phyloP scores from a whole-genome alignment of 192 early-diverging fungal genomes.

The Funneliformis geosporum region DNA sequence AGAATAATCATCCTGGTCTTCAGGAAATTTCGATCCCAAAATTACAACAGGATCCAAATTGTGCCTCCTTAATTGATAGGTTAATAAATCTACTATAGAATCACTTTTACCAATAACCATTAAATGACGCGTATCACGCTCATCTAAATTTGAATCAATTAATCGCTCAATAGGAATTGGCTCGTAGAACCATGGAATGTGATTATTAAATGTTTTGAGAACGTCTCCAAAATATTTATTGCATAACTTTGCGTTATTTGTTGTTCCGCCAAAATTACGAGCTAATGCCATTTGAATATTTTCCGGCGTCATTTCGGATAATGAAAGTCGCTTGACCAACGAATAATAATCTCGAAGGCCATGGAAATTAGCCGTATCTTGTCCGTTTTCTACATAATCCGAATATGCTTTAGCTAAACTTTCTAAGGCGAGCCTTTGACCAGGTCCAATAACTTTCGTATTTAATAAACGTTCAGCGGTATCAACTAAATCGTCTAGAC shows the following conservation, averaged over 20 bases:
- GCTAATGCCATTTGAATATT: slow-evolving; percentile 19
- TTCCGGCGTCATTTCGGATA: not conserved
- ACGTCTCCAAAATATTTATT: not conserved
- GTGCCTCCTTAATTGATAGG: not conserved
- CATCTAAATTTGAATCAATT: slow-evolving; percentile 26
- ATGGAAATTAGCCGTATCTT: slow-evolving; percentile 26
- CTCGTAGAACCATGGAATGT: not conserved
- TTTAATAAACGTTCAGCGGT: not conserved
- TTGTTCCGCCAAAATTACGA: slow-evolving; percentile 31
- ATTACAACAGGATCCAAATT: slow-evolving; percentile 17
- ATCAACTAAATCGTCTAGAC: not conserved
- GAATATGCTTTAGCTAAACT: not conserved
- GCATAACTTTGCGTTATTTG: slow-evolving; percentile 10
- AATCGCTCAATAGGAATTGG: slow-evolving; percentile 4
- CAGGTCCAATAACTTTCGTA: not conserved
- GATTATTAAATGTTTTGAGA: not conserved
- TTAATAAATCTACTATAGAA: slow-evolving; percentile 19
- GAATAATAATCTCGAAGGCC: slow-evolving; percentile 8
- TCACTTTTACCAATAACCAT: slow-evolving; percentile 32
- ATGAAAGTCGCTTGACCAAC: not conserved
- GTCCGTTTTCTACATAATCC: not conserved
- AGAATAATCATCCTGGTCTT: slow-evolving; percentile 10
- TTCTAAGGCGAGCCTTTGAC: not conserved
- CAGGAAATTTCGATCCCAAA: slow-evolving; percentile 31
- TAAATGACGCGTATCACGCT: slow-evolving; percentile 12